These are phyloP conservation scores for Boletus bicolor DNA, from an alignment of 768 basidiomycete genomes.

Conservation along the genomic window DNA sequence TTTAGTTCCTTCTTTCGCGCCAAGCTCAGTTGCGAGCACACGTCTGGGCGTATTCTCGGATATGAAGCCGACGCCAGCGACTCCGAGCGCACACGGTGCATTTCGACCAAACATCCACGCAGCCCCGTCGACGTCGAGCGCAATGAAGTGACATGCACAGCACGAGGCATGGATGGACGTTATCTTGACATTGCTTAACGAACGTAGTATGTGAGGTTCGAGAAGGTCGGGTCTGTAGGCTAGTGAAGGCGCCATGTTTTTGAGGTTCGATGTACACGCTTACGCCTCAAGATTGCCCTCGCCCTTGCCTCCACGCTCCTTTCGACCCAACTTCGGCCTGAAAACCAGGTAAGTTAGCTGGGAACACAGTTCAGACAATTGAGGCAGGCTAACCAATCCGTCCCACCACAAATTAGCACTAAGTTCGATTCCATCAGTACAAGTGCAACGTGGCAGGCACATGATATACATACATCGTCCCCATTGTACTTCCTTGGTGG, in stretches of 20 bases:
- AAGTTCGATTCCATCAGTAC: slow-evolving; percentile 15
- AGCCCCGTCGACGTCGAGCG: slow-evolving; percentile 66
- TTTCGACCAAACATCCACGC: slow-evolving; percentile 94
- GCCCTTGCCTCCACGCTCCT: slow-evolving; percentile 55
- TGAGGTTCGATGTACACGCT: slow-evolving; percentile 5
- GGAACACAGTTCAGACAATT: not conserved
- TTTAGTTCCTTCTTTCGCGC: slow-evolving; percentile 51
- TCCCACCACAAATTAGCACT: slow-evolving; percentile 87
- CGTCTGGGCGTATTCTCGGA: slow-evolving; percentile 74
- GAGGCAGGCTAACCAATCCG: slow-evolving; percentile 66
- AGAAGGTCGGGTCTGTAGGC: slow-evolving; percentile 72
- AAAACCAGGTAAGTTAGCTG: slow-evolving; percentile 13
- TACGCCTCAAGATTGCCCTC: slow-evolving; percentile 41
- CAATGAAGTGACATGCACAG: slow-evolving; percentile 72
- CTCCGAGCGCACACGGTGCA: slow-evolving; percentile 64
- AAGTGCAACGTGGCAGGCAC: slow-evolving; percentile 7
- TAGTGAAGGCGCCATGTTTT: slow-evolving; percentile 4
- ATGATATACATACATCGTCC: slow-evolving; percentile 35
- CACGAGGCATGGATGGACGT: slow-evolving; percentile 75
- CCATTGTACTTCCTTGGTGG: slow-evolving; percentile 39
- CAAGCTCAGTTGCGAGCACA: slow-evolving; percentile 56
- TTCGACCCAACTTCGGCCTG: slow-evolving; percentile 76
- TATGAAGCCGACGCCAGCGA: slow-evolving; percentile 50
- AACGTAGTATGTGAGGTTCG: slow-evolving; percentile 86
- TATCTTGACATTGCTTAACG: slow-evolving; percentile 75